A percentile compares a stretch with the other conserved stretches of the same genome.
These are phyloP conservation scores for Musa itinerans DNA, from an alignment of 176 grass and related monocot species.

Conservation along the genomic window DNA sequence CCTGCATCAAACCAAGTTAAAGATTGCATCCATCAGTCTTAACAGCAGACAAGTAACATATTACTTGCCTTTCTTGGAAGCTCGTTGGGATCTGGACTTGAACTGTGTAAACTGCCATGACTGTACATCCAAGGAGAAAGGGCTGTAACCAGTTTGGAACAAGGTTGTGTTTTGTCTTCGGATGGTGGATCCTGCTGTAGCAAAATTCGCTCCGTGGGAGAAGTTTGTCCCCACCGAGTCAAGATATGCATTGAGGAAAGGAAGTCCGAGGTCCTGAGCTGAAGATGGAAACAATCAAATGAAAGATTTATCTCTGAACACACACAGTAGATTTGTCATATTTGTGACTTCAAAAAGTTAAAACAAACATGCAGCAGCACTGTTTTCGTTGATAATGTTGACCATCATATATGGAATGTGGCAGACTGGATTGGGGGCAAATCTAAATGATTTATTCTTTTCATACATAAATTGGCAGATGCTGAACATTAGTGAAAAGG, in stretches of 20 bases:
- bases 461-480: too few species aligned
- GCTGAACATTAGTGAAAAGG: too few species aligned
- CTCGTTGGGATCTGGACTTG: constrained; percentile 58
- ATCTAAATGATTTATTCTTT: too few species aligned
- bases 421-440: not conserved
- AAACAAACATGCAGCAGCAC: not conserved
- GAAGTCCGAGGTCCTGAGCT: constrained; percentile 66
- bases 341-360: not conserved
- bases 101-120: constrained; percentile 80
- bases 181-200: constrained; percentile 82
- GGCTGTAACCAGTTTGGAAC: constrained; percentile 74
- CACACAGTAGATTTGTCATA: too few species aligned
- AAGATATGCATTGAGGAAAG: constrained; percentile 75
- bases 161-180: constrained; percentile 61
- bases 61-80: constrained; percentile 39
- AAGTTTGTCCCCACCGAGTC: constrained; percentile 87
- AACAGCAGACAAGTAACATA: too few species aligned
- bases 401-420: not conserved
- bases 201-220: constrained; percentile 86
- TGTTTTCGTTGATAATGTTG: too few species aligned
- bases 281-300: not conserved
- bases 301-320: not conserved
- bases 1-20: constrained; percentile 28
- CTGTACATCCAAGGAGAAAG: constrained; percentile 83
- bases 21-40: not conserved